These are phyloP conservation scores for Leptographium radiaticola DNA, from an alignment of 2,329 filamentous ascomycete species.

Conservation along the genomic window DNA sequence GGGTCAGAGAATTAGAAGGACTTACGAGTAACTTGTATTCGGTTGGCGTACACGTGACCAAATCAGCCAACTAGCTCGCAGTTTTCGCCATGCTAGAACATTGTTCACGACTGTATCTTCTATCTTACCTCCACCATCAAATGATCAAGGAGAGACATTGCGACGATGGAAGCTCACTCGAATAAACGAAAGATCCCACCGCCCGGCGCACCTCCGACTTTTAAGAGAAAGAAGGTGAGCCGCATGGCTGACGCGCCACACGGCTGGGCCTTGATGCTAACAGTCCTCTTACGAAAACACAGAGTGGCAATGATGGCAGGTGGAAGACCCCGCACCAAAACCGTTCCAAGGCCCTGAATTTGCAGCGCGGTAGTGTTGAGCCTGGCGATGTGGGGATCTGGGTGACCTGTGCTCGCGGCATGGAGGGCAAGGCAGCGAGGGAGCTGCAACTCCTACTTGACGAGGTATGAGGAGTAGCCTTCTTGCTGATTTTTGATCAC, in stretches of 20 bases:
- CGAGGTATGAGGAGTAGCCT: constrained; percentile 31
- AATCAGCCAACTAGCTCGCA: too few relatives aligned
- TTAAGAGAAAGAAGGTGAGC: constrained; percentile 25
- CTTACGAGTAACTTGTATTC: too few relatives aligned
- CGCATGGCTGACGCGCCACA: constrained; percentile 6
- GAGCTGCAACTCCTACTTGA: constrained; percentile 56
- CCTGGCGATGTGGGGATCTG: constrained; percentile 63
- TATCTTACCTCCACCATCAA: too few relatives aligned
- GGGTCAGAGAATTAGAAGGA: too few relatives aligned
- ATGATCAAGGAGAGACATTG: too few relatives aligned
- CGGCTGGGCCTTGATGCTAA: not conserved
- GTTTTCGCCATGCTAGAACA: too few relatives aligned
- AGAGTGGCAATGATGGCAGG: constrained; percentile 41
- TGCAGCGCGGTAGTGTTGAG: constrained; percentile 38
- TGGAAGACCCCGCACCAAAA: constrained; percentile 49
- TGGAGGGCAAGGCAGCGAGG: constrained; percentile 54
- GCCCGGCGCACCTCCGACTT: constrained; percentile 13
- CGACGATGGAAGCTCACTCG: constrained; percentile 17
- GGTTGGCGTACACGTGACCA: too few relatives aligned
- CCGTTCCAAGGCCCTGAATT: constrained; percentile 30
- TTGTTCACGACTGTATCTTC: too few relatives aligned
- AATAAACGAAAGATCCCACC: constrained; percentile 23
- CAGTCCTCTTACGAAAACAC: not conserved
- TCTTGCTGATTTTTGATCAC: not conserved
- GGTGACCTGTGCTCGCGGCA: constrained; percentile 62